Evolutionary conservation across 352 stramenopile genomes (phyloP).

Genomic region (Elongisporangium anandrum): DNA sequence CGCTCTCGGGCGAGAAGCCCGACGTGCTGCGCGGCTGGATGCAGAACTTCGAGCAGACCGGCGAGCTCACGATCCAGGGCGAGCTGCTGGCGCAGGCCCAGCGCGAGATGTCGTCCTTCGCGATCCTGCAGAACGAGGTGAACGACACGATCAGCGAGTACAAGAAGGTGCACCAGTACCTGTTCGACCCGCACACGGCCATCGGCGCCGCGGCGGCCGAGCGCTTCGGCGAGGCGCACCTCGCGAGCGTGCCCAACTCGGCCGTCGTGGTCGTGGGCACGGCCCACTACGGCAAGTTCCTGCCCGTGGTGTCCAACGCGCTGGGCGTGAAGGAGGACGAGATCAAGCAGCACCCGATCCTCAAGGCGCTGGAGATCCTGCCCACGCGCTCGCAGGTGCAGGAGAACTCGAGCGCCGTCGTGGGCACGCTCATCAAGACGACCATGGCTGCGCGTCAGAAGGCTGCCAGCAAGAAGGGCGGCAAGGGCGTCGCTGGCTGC

Average conservation of each 20-base stretch:
- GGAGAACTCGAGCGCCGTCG: conserved; percentile 55
- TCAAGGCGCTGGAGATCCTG: conserved; percentile 70
- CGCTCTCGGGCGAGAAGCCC: conserved; percentile 92
- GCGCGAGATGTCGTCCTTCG: conserved; percentile 92
- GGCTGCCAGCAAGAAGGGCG: conserved; percentile 7
- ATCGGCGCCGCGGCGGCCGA: conserved; percentile 93
- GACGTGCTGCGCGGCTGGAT: conserved; percentile 91
- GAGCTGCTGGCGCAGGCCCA: conserved; percentile 89
- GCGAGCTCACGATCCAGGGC: conserved; percentile 91
- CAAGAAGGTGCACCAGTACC: conserved; percentile 89
- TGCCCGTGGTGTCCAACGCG: conserved; percentile 88
- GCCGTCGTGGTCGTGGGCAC: conserved; percentile 94
- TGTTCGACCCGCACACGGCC: conserved; percentile 97
- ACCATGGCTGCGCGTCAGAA: conserved; percentile 6
- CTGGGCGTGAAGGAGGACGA: conserved; percentile 68
- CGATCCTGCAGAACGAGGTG: conserved; percentile 84
- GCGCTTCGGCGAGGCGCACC: conserved; percentile 52
- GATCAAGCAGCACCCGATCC: conserved; percentile 69
- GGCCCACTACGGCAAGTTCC: conserved; percentile 98
- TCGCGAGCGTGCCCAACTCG: conserved; percentile 51
- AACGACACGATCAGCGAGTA: conserved; percentile 91
- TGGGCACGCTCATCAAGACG: conserved; percentile 49
- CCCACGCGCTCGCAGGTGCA: conserved; percentile 57
- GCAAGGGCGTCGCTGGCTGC: conserved; percentile 14
- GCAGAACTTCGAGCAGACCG: conserved; percentile 93